Evolutionary conservation across 192 early-diverging fungal genomes (phyloP), one percentile per base, ranked within the genome.

Genomic region (Jimgerdemannia flammicorona): DNA sequence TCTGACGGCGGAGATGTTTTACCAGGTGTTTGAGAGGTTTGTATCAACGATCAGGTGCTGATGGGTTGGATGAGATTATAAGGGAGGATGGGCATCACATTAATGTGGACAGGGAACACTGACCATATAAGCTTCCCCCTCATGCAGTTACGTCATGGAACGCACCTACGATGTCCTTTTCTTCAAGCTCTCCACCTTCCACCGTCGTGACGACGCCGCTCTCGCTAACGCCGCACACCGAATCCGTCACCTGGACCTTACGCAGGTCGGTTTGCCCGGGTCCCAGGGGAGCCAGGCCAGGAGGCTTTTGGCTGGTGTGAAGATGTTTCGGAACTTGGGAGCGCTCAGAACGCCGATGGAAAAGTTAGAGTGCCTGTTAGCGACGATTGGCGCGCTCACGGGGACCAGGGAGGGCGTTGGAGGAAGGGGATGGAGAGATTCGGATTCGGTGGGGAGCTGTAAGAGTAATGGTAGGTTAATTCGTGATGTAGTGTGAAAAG

Each of bases 131-230:
- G 19, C 1, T 44, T 59, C 49, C 10, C 39, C n/a, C 8, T 66
- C 43, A 3, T 40, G 40, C 67, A 81, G 80, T 69, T 78, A 85
- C 66, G 79, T 87, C n/a, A 87, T 87, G 86, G 84, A 87, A 43
- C 75, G 80, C n/a, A 84, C 80, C 9, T 87, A 87, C 44, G 86
- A 87, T 69, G 82, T 87, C 59, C 75, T 85, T 0, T 87, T 87
- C 63, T 87, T 87, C 75, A 87, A 83, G 66, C 81, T 87, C 70
- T 85, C 82, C 0, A 75, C 77, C 18, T 64, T 80, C n/a, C 70
- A 79, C 39, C 84, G 83, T 39, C 44, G 68, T 3, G 70, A 81
- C 43, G 86, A 87, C 49, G 72, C 70, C 72, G 71, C 78, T 4
- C 70, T 87, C 8, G 67, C 81, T 14, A 74, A 78, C 29, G 86